These are phyloP conservation scores for Tuber umbilicatum DNA, from an alignment of 495 filamentous ascomycete species.

Conservation along the genomic window DNA sequence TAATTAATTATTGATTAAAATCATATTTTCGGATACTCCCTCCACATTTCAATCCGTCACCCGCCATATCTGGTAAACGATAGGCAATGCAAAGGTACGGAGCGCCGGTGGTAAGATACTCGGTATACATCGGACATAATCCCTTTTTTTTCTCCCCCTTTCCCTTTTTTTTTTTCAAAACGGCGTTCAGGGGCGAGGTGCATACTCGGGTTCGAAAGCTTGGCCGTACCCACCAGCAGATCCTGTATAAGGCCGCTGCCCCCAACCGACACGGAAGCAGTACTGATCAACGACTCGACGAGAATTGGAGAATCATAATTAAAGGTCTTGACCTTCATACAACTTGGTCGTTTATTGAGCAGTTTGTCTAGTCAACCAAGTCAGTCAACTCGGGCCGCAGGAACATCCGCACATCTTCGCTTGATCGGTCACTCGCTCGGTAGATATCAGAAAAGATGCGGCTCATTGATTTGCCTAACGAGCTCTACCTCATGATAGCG, in stretches of 20 bases:
- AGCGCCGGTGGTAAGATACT: too few species aligned
- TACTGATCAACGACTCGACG: background rate
- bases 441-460: background rate
- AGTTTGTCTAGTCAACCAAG: background rate
- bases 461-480: background rate
- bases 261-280: background rate
- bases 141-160: background rate
- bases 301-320: background rate
- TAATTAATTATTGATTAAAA: background rate
- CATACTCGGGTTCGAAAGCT: slow-evolving; percentile 1
- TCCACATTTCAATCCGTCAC: background rate
- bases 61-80: background rate
- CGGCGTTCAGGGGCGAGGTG: background rate
- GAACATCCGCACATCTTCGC: background rate
- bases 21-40: background rate
- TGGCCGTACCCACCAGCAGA: background rate
- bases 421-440: background rate
- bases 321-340: background rate
- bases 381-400: background rate
- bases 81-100: background rate
- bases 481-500: background rate
- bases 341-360: background rate
- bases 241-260: background rate
- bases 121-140: background rate
- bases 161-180: background rate